Percentiles rank a stretch among this genome's conserved stretches.
These are phyloP conservation scores for Lobulomyces angularis DNA, from an alignment of 192 early-diverging fungal genomes.

Conservation along the genomic window DNA sequence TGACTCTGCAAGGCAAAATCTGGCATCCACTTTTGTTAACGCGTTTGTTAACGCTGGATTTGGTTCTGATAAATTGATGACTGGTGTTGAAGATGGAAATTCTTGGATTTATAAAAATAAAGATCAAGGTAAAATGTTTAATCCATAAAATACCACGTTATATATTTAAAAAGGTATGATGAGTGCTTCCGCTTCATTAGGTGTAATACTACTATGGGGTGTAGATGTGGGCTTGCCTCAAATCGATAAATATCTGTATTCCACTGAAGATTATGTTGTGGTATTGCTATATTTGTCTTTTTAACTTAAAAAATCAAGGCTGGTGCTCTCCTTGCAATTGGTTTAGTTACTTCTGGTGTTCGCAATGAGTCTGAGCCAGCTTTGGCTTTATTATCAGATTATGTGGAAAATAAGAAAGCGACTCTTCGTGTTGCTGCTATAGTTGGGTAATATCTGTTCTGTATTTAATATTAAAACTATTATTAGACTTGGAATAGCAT, in stretches of 20 bases:
- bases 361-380: conserved; percentile 87
- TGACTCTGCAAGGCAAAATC: conserved; percentile 89
- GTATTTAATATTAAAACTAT: no score
- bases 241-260: conserved; percentile 92
- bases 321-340: conserved; percentile 87
- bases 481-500: conserved; percentile 78
- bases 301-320: conserved; percentile 33
- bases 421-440: conserved; percentile 66
- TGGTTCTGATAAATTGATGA: conserved; percentile 84
- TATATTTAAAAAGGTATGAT: conserved; percentile 57
- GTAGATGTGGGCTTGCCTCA: conserved; percentile 77
- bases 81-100: conserved; percentile 52
- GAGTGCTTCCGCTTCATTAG: conserved; percentile 88
- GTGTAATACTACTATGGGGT: conserved; percentile 89
- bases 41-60: conserved; percentile 98
- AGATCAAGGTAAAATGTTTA: conserved; percentile 54
- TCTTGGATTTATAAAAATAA: conserved; percentile 98
- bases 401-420: conserved; percentile 45
- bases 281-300: conserved; percentile 13
- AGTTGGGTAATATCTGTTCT: conserved; percentile 65
- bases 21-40: conserved; percentile 96
- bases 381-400: conserved; percentile 74
- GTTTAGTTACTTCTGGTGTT: conserved; percentile 80
- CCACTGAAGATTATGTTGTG: conserved; percentile 75
- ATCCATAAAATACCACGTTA: not conserved